A percentile compares a stretch with the other conserved stretches of the same genome.
These are phyloP conservation scores for Vigna radiata DNA, from an alignment of 306 rosid species.

Conservation along the genomic window DNA sequence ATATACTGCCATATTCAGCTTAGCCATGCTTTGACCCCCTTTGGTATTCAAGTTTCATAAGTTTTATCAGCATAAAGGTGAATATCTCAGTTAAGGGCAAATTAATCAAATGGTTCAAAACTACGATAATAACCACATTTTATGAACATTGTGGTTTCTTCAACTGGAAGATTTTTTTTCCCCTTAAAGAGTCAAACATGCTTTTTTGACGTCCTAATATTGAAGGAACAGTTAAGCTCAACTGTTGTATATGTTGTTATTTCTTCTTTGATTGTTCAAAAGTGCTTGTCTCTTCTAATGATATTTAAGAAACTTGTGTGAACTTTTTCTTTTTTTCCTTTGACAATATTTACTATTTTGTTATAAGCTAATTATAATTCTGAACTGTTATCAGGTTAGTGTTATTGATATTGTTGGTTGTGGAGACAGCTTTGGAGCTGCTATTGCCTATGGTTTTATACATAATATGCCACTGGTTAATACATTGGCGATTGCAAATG, in stretches of 20 bases:
- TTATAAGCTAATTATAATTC: slow-evolving; percentile 36
- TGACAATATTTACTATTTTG: background rate
- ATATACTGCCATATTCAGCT: slow-evolving; percentile 1
- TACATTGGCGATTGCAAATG: slow-evolving; percentile 87
- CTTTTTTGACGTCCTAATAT: slow-evolving; percentile 27
- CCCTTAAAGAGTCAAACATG: background rate
- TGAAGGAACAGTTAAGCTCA: slow-evolving; percentile 17
- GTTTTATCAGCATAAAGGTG: slow-evolving; percentile 15
- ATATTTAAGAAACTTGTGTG: slow-evolving; percentile 21
- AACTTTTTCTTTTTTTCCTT: background rate
- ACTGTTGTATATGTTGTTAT: slow-evolving; percentile 24
- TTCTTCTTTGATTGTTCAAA: slow-evolving; percentile 26
- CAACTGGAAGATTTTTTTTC: slow-evolving; percentile 14
- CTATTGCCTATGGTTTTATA: slow-evolving; percentile 88
- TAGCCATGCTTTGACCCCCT: slow-evolving; percentile 30
- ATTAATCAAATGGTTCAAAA: slow-evolving; percentile 1
- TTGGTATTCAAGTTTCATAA: slow-evolving; percentile 17
- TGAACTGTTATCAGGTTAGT: slow-evolving; percentile 70
- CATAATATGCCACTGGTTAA: slow-evolving; percentile 73
- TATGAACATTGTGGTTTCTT: slow-evolving; percentile 18
- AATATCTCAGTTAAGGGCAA: slow-evolving; percentile 9
- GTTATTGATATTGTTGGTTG: slow-evolving; percentile 93
- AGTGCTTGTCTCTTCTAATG: slow-evolving; percentile 3
- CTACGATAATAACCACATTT: slow-evolving; percentile 22
- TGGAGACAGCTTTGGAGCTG: slow-evolving; percentile 97